Evolutionary conservation across 78 protist species (phyloP).

Genomic region (Chrysochromulina parva): DNA sequence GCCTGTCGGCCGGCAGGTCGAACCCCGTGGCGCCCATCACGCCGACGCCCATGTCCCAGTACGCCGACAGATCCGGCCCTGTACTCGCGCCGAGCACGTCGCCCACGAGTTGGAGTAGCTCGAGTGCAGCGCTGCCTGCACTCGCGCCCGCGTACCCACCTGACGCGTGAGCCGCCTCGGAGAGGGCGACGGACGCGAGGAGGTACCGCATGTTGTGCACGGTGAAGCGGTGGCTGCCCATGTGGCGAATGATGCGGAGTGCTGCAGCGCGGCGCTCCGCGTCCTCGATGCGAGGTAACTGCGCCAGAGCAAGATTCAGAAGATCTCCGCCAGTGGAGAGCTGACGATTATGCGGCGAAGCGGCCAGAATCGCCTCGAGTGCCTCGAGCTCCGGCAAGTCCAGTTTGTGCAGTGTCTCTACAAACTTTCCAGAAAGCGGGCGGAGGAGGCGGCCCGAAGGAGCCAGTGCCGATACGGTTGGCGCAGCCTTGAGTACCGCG

Average conservation of each 20-base stretch:
- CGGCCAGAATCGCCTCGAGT: neutral
- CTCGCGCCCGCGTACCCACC: neutral
- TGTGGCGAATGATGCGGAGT: neutral
- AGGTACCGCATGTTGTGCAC: neutral
- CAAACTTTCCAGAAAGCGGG: too few relatives aligned
- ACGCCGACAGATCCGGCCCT: neutral
- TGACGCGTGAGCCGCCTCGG: neutral
- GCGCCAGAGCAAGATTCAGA: neutral
- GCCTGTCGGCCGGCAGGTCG: neutral
- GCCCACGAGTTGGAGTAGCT: neutral
- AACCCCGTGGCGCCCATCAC: neutral
- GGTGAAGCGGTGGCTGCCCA: neutral
- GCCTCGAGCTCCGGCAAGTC: too few relatives aligned
- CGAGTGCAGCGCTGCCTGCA: neutral
- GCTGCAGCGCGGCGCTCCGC: neutral
- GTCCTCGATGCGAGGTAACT: neutral
- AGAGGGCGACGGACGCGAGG: neutral
- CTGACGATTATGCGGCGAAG: neutral
- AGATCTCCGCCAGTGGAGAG: neutral
- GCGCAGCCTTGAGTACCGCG: too few relatives aligned
- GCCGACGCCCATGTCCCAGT: conserved; percentile 5
- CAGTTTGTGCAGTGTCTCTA: too few relatives aligned
- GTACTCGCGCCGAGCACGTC: neutral
- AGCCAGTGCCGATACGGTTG: too few relatives aligned
- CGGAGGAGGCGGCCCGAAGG: too few relatives aligned